Conservation (phyloP, 2,329 filamentous ascomycete genomes). For the Cercospora brassicicola region DNA sequence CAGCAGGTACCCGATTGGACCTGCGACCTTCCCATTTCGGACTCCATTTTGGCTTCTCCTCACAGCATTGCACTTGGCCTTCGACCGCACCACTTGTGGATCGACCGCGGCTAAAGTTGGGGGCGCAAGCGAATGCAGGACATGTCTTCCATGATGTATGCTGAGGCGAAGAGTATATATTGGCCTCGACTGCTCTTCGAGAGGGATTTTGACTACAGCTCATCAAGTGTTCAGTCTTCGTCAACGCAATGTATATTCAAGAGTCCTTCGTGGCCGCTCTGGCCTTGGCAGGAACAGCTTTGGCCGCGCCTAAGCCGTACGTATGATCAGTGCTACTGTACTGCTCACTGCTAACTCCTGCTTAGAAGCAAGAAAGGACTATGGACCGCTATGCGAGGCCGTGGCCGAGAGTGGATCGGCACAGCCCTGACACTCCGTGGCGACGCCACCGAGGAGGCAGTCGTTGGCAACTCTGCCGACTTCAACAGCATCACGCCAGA, state of each 20-base stretch:
- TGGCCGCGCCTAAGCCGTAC: background rate
- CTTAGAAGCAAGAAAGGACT: constrained; percentile 18
- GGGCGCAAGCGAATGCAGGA: background rate
- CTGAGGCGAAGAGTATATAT: background rate
- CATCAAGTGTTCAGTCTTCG: background rate
- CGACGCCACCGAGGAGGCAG: constrained; percentile 29
- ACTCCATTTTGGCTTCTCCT: background rate
- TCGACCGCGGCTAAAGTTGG: background rate
- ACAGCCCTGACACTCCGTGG: constrained; percentile 41
- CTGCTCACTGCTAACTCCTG: background rate
- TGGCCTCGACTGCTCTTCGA: background rate
- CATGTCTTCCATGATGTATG: background rate
- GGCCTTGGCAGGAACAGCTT: constrained; percentile 3
- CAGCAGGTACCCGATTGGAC: background rate
- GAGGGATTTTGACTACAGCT: background rate
- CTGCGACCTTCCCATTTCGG: background rate
- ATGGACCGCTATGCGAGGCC: constrained; percentile 18
- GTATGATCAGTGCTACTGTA: background rate
- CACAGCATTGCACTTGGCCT: background rate
- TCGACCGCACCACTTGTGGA: background rate
- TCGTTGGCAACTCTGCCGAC: constrained; percentile 30
- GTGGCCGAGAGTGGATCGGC: constrained; percentile 40
- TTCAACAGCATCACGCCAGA: constrained; percentile 33
- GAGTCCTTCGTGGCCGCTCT: background rate
- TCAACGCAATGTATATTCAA: constrained; percentile 3